Evolutionary conservation across 1,139 yeast species (phyloP).

Genomic region (Candida sp.): DNA sequence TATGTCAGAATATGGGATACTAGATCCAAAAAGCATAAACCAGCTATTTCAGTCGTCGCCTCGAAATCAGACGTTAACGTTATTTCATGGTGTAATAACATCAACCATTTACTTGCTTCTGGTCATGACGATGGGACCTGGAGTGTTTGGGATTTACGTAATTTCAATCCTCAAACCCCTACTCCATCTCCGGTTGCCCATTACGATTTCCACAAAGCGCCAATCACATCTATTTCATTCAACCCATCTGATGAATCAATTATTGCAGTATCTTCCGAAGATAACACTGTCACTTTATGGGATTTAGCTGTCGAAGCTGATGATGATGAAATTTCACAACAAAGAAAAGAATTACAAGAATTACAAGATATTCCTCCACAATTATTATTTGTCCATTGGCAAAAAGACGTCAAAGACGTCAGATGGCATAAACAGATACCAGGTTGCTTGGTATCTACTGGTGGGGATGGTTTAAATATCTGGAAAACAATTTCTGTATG

Average conservation of each 20-base stretch:
- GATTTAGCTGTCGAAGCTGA: conserved; percentile 96
- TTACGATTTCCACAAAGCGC: conserved; percentile 91
- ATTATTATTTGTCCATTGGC: conserved; percentile 96
- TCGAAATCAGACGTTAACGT: conserved; percentile 90
- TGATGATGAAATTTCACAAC: conserved; percentile 87
- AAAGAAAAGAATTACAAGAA: conserved; percentile 69
- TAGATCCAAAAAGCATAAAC: conserved; percentile 85
- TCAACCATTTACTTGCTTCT: conserved; percentile 82
- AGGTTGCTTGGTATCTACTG: conserved; percentile 91
- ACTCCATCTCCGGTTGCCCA: conserved; percentile 82
- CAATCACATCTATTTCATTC: conserved; percentile 90
- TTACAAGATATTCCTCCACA: conserved; percentile 94
- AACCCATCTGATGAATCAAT: conserved; percentile 96
- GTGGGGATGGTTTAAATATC: conserved; percentile 89
- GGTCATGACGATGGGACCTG: conserved; percentile 98
- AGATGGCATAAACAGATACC: conserved; percentile 99
- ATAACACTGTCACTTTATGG: conserved; percentile 96
- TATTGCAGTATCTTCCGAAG: conserved; percentile 94
- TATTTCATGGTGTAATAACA: conserved; percentile 91
- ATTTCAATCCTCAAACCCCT: conserved; percentile 51
- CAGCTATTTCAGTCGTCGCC: conserved; percentile 83
- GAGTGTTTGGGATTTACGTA: conserved; percentile 98
- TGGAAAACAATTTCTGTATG: conserved; percentile 97
- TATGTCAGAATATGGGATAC: conserved; percentile 95
- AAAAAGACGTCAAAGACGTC: conserved; percentile 93